These are phyloP conservation scores for Xylaria multiplex DNA, from an alignment of 2,329 filamentous ascomycete species.

Conservation along the genomic window DNA sequence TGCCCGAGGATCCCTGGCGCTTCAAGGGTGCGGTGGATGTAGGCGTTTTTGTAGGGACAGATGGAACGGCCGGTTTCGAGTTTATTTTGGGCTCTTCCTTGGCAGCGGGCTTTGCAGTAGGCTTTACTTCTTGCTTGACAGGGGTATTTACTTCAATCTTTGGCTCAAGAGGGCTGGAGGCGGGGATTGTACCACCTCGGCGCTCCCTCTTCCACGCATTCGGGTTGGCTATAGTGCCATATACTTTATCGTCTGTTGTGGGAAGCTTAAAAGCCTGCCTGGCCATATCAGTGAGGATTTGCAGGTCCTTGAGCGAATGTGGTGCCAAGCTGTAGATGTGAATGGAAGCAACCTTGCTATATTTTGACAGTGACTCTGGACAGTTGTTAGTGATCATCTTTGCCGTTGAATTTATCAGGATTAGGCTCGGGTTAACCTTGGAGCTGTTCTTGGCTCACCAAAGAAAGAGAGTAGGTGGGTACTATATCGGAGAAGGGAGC, in stretches of 20 bases:
- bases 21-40: constrained; percentile 57
- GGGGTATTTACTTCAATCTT: constrained; percentile 46
- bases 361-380: constrained; percentile 72
- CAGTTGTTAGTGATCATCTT: constrained; percentile 11
- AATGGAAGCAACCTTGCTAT: constrained; percentile 78
- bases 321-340: constrained; percentile 89
- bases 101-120: constrained; percentile 41
- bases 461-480: constrained; percentile 67
- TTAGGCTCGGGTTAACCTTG: constrained; percentile 60
- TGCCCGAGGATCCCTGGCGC: constrained; percentile 53
- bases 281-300: constrained; percentile 75
- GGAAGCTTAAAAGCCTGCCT: constrained; percentile 68
- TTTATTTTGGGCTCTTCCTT: constrained; percentile 53
- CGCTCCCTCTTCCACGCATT: constrained; percentile 66
- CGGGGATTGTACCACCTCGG: constrained; percentile 46
- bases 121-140: constrained; percentile 52
- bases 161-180: constrained; percentile 44
- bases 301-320: constrained; percentile 74
- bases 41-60: constrained; percentile 55
- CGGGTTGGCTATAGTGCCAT: constrained; percentile 80
- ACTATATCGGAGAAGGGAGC: constrained; percentile 59
- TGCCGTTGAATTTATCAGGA: background rate
- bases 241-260: constrained; percentile 69
- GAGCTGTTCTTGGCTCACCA: constrained; percentile 78
- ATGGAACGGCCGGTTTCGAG: constrained; percentile 43